phyloP scores from a whole-genome alignment of 2,329 filamentous ascomycete genomes.

The Aspergillus niger region DNA sequence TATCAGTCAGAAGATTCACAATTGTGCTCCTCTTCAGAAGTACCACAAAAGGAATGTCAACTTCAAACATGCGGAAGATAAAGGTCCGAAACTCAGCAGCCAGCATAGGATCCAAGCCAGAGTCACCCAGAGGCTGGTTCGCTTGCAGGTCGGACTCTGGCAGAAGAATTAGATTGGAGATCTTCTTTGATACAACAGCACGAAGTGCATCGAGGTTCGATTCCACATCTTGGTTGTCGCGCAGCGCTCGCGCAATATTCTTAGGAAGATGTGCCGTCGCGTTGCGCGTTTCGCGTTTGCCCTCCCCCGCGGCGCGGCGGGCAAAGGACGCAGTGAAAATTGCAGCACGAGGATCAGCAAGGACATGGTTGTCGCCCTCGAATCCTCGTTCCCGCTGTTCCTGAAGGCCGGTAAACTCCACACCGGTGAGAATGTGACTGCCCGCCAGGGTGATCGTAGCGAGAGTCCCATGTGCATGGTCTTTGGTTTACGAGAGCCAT shows the following conservation, averaged over 20 bases:
- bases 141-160: not conserved
- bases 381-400: constrained; percentile 5
- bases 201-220: not conserved
- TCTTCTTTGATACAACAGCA: not conserved
- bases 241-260: not conserved
- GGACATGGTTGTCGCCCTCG: constrained; percentile 8
- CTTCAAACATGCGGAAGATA: constrained; percentile 20
- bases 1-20: not conserved
- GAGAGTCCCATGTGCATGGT: not conserved
- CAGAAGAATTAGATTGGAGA: not conserved
- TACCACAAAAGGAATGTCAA: constrained; percentile 23
- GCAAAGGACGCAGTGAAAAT: constrained; percentile 1
- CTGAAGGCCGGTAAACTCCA: constrained; percentile 1
- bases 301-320: not conserved
- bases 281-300: not conserved
- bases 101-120: constrained; percentile 31
- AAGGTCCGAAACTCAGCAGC: constrained; percentile 28
- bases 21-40: not conserved
- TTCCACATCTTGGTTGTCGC: not conserved
- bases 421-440: constrained; percentile 11
- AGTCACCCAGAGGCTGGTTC: constrained; percentile 8
- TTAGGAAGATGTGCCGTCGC: not conserved
- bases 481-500: not conserved
- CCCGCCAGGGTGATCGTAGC: not conserved
- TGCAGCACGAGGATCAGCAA: constrained; percentile 8